Percentiles rank a stretch among this genome's conserved stretches.
phyloP scores from a whole-genome alignment of 768 basidiomycete genomes.

The Clathrus columnatus region DNA sequence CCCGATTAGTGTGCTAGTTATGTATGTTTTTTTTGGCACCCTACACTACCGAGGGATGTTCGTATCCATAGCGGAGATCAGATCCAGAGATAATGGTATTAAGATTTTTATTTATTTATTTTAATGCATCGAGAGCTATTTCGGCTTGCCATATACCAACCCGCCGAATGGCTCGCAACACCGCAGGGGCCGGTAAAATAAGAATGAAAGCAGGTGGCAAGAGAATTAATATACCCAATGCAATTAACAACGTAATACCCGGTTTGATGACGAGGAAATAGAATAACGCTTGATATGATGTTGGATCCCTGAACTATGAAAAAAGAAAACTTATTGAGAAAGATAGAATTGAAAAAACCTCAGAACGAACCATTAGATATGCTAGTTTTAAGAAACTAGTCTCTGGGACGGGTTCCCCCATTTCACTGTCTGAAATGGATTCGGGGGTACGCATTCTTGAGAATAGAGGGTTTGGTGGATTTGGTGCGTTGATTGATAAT shows the following conservation, averaged over 20 bases:
- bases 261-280: slow-evolving; percentile 87
- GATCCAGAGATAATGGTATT: too few relatives aligned
- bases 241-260: slow-evolving; percentile 61
- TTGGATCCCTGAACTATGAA: slow-evolving; percentile 68
- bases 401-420: slow-evolving; percentile 37
- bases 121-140: slow-evolving; percentile 64
- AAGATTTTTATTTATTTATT: too few relatives aligned
- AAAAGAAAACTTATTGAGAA: neutral
- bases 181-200: slow-evolving; percentile 58
- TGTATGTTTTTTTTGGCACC: too few relatives aligned
- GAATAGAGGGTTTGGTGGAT: slow-evolving; percentile 69
- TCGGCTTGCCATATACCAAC: slow-evolving; percentile 80
- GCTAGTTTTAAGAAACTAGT: slow-evolving; percentile 73
- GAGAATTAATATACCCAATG: slow-evolving; percentile 43
- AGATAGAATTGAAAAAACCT: neutral
- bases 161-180: slow-evolving; percentile 53
- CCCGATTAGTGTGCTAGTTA: too few relatives aligned
- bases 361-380: slow-evolving; percentile 63
- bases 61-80: too few relatives aligned
- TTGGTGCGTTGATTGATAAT: slow-evolving; percentile 50
- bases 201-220: slow-evolving; percentile 51
- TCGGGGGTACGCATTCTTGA: slow-evolving; percentile 50
- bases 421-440: slow-evolving; percentile 29
- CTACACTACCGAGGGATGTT: too few relatives aligned
- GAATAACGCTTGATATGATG: slow-evolving; percentile 78